Evolutionary conservation across 2,329 filamentous ascomycete genomes (phyloP), one percentile per base, ranked within the genome.

Genomic region (Epichloe brachyelytri): DNA sequence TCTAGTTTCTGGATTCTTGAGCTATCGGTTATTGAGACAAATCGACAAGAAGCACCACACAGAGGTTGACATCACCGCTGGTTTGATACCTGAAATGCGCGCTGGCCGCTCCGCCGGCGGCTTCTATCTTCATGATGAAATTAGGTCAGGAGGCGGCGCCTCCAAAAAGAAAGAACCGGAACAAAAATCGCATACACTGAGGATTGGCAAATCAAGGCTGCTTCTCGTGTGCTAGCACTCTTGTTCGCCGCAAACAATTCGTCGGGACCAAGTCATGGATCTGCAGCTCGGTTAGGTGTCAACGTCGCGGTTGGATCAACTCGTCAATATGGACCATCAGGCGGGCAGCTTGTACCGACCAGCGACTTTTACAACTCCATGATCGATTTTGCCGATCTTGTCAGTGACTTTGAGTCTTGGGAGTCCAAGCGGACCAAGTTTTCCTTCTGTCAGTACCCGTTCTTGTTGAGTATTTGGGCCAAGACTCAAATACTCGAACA

Each of bases 401-500:
- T 93, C 45, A 79, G 79, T 0, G 90, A 96, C 63, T 95, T 94
- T 60, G 88, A 95, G 61, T 76, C 80, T 10, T 96, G 90, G 90
- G 89, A 95, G 63, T 77, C 79, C 4, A 83, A 78, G 56, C 76
- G 77, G 48, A 76, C 77, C 19, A 87, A 82, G 57, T 95, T 95
- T 62, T 79, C 86, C 0, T 95, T 96, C 62, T 95, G 89, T 63
- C 88, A 95, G 63, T 95, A 94, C 60, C 88, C 90, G 0, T 94
- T 95, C 60, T 83, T 95, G 58, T 74, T 96, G 40, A 95, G 88
- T 55, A 89, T 96, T 56, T 90, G 88, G 73, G 85, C 89, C 30
- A 96, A 96, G 67, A 95, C 93, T 53, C 85, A 85, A 56, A 91
- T 95, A 45, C 73, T 95, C 59, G 88, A 95, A 62, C 80, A 94